These are phyloP conservation scores for Bondarzewia mesenterica DNA, from an alignment of 1,284 basidiomycete species.

Conservation along the genomic window DNA sequence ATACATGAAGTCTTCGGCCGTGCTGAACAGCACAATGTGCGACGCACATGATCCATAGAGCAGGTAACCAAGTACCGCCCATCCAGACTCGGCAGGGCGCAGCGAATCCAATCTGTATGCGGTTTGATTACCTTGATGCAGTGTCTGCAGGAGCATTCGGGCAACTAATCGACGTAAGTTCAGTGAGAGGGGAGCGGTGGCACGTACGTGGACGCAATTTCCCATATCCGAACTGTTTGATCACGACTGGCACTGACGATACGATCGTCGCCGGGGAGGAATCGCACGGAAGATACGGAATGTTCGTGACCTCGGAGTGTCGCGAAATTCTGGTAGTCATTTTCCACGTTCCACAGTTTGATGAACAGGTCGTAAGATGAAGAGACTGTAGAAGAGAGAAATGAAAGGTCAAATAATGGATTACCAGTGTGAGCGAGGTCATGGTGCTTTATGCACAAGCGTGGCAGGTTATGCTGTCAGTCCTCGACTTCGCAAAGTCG, in stretches of 20 bases:
- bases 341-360: slow-evolving; percentile 70
- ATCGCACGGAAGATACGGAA: slow-evolving; percentile 63
- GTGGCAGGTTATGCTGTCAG: too few species aligned
- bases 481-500: too few species aligned
- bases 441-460: too few species aligned
- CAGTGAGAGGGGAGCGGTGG: not conserved
- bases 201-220: slow-evolving; percentile 58
- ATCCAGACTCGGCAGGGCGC: slow-evolving; percentile 54
- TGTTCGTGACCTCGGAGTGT: slow-evolving; percentile 76
- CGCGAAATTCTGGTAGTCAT: slow-evolving; percentile 67
- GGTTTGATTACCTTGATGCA: slow-evolving; percentile 53
- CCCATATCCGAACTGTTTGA: slow-evolving; percentile 67
- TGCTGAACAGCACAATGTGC: not conserved
- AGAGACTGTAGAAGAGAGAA: slow-evolving; percentile 37
- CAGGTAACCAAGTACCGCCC: slow-evolving; percentile 54
- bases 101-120: slow-evolving; percentile 68
- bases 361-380: slow-evolving; percentile 74
- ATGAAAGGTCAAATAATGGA: not conserved
- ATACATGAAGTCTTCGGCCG: slow-evolving; percentile 3
- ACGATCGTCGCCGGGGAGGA: slow-evolving; percentile 62
- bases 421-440: too few species aligned
- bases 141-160: slow-evolving; percentile 35
- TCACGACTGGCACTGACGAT: slow-evolving; percentile 69
- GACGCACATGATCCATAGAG: slow-evolving; percentile 61
- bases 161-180: not conserved